Base-by-base conservation (phyloP, 306 rosid genomes). In the Lathyrus aphaca region DNA sequence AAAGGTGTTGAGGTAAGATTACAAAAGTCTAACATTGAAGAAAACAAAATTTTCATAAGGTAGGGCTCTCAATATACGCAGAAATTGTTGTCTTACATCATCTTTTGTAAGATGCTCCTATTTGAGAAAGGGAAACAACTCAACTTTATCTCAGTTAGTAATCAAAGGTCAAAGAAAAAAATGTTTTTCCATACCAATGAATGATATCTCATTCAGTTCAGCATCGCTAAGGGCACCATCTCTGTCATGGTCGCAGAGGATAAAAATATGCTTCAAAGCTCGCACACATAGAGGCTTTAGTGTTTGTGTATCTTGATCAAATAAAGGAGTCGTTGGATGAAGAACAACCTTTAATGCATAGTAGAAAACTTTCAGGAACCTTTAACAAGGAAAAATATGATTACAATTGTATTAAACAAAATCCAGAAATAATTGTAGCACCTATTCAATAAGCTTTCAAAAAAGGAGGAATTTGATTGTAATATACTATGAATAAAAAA, bases 261-360 rank as follows among this genome's bases (percentile, higher is more conserved):
- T 94, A 86, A 94, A 94, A 66, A 94, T 94, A 35, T 96, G 83
- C 83, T 95, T 95, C 86, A 95, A 81, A 19, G 99, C 96, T 40
- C 96, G 87, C 60, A 95, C 91, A 46, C 99, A 95, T 72, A 94
- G 82, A 73, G 96, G 97, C 87, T 89, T 95, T 69, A 95, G 83
- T 68, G 95, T 91, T 71, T 91, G 99, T 53, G 97, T 80, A 80
- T 95, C 99, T 76, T 91, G 97, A 79, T 95, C 99, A 56, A 95
- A 95, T 72, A 95, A 84, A 62, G 99, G 97, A 61, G 91, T 93
- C 0, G 99, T 95, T 59, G 97, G 97, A 77, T 95, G 99, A 81
- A 95, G 99, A 46, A 95, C 99, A 12, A 96, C 99, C 77, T 95
- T 95, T 77, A 91, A 95, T 15, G 99, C 97, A 66, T 95, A 95